Percentiles rank a stretch among this genome's conserved stretches.
Conservation (phyloP, 2,329 filamentous ascomycete species). For the Bipolaris zeicola region DNA sequence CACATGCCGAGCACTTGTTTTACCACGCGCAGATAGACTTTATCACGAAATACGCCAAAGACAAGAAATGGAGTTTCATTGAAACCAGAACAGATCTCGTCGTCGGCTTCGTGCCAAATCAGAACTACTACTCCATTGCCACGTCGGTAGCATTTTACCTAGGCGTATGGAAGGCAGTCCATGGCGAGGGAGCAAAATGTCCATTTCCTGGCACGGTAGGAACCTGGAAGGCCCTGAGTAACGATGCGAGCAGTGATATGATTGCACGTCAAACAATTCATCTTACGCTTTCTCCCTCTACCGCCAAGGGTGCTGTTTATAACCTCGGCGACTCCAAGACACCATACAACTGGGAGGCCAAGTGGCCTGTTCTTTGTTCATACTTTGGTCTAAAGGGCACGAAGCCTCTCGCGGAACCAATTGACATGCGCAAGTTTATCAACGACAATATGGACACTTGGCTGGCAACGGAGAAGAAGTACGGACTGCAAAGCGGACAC, state of each 20-base stretch:
- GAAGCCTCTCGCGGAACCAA: constrained; percentile 21
- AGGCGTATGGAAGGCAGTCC: constrained; percentile 44
- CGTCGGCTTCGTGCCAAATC: constrained; percentile 51
- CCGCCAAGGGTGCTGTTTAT: constrained; percentile 46
- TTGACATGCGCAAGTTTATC: constrained; percentile 37
- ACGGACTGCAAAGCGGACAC: constrained; percentile 46
- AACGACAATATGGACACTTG: constrained; percentile 34
- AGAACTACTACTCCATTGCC: constrained; percentile 48
- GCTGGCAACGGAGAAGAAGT: constrained; percentile 28
- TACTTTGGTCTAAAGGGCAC: constrained; percentile 54
- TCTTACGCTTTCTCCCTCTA: constrained; percentile 47
- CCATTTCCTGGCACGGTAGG: constrained; percentile 48
- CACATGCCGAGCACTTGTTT: constrained; percentile 47
- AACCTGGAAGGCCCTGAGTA: constrained; percentile 46
- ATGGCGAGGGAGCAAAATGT: constrained; percentile 46
- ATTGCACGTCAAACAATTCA: constrained; percentile 51
- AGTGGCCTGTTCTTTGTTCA: constrained; percentile 54
- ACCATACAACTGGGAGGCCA: constrained; percentile 48
- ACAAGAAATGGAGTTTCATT: constrained; percentile 49
- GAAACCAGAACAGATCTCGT: constrained; percentile 52
- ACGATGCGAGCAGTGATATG: constrained; percentile 49
- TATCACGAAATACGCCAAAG: constrained; percentile 39
- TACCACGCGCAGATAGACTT: constrained; percentile 52
- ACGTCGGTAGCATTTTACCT: constrained; percentile 48
- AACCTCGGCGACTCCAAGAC: constrained; percentile 52